Evolutionary conservation across 129 eudicot genomes (phyloP).

Genomic region (Flaveria trinervia): DNA sequence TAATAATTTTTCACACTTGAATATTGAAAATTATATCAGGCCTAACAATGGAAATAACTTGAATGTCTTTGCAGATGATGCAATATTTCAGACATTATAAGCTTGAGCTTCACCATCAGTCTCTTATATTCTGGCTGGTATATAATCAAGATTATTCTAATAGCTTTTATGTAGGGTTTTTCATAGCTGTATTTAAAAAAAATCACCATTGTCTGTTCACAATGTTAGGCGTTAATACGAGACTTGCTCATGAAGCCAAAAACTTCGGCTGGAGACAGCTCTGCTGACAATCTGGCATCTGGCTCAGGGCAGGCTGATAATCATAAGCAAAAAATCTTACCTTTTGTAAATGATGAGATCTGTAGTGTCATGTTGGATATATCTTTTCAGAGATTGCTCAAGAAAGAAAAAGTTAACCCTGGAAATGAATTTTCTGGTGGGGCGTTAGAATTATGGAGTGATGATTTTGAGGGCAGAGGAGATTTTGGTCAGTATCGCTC

Average conservation of each 20-base stretch:
- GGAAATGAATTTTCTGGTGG: constrained; percentile 52
- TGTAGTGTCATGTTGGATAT: constrained; percentile 63
- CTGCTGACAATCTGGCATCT: constrained; percentile 41
- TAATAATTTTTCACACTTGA: neutral
- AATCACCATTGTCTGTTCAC: constrained; percentile 24
- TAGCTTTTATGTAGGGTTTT: constrained; percentile 21
- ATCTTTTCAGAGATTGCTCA: constrained; percentile 77
- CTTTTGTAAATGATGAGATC: constrained; percentile 68
- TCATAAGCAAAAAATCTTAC: constrained; percentile 58
- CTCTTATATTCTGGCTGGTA: constrained; percentile 96
- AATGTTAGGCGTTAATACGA: constrained; percentile 66
- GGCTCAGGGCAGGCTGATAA: constrained; percentile 61
- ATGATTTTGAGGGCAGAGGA: constrained; percentile 85
- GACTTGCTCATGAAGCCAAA: constrained; percentile 74
- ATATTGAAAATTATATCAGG: neutral
- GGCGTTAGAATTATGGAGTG: constrained; percentile 83
- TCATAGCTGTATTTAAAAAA: constrained; percentile 18
- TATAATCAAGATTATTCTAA: constrained; percentile 18
- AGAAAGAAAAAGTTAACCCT: constrained; percentile 73
- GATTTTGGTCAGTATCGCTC: constrained; percentile 87
- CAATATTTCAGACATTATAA: constrained; percentile 84
- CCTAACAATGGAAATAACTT: constrained; percentile 21
- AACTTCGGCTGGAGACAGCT: constrained; percentile 48
- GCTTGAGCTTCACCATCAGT: constrained; percentile 77
- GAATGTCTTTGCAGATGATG: constrained; percentile 72